Conservation (phyloP, 306 rosid genomes). For the Inga laurina region DNA sequence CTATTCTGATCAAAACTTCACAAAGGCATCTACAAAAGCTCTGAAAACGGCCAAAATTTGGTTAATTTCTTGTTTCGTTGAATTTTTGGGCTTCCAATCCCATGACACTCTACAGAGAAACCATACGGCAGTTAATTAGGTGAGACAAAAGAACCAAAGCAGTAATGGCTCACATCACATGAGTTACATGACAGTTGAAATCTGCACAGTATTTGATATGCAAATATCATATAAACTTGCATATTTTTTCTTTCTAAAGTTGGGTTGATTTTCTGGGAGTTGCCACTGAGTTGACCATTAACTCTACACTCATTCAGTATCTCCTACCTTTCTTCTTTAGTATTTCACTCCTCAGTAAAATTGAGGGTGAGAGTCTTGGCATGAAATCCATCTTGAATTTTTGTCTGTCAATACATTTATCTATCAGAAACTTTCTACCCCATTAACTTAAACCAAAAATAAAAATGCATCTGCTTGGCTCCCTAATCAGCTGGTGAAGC, state of each 20-base stretch:
- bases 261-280: slow-evolving; percentile 50
- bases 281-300: slow-evolving; percentile 41
- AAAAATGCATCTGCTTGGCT: not conserved
- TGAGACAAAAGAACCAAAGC: not conserved
- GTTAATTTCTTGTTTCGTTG: slow-evolving; percentile 49
- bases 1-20: slow-evolving; percentile 81
- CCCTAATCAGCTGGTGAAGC: not conserved
- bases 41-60: slow-evolving; percentile 58
- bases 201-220: not conserved
- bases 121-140: slow-evolving; percentile 27
- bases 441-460: not conserved
- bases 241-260: slow-evolving; percentile 84
- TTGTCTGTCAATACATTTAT: slow-evolving; percentile 51
- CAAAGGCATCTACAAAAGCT: slow-evolving; percentile 58
- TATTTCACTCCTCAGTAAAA: slow-evolving; percentile 26
- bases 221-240: slow-evolving; percentile 54
- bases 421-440: slow-evolving; percentile 11
- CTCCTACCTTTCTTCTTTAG: slow-evolving; percentile 26
- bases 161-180: slow-evolving; percentile 6
- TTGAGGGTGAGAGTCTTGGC: slow-evolving; percentile 33
- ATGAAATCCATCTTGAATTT: slow-evolving; percentile 32
- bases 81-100: slow-evolving; percentile 54
- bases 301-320: slow-evolving; percentile 38
- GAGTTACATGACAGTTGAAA: slow-evolving; percentile 3
- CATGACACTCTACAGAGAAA: slow-evolving; percentile 83